phyloP scores from a whole-genome alignment of 345 rosid species.

The Rubroshorea leprosula region DNA sequence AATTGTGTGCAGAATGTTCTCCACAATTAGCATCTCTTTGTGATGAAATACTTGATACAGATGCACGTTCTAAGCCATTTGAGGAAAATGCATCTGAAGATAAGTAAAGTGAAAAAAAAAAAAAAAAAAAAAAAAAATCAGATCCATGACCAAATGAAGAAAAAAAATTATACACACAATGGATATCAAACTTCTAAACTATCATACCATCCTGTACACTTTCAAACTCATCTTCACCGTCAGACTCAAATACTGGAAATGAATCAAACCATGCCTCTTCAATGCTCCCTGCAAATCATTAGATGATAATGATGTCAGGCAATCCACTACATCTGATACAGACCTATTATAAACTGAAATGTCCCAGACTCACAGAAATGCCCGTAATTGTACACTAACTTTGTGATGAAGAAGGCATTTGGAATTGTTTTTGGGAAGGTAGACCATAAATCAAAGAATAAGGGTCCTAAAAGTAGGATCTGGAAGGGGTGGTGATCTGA shows the following conservation, averaged over 20 bases:
- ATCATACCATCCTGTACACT: constrained; percentile 78
- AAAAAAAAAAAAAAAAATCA: constrained; percentile 7
- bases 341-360: background rate
- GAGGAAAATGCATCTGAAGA: constrained; percentile 60
- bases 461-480: background rate
- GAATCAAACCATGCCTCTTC: constrained; percentile 81
- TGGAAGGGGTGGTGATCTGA: background rate
- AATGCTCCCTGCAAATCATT: constrained; percentile 40
- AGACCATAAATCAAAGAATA: background rate
- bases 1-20: constrained; percentile 30
- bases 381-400: background rate
- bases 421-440: background rate
- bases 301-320: constrained; percentile 11
- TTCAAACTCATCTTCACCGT: constrained; percentile 78
- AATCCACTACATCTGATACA: background rate
- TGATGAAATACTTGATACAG: constrained; percentile 42
- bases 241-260: constrained; percentile 59
- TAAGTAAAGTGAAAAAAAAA: background rate
- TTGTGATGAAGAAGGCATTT: background rate
- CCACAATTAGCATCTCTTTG: constrained; percentile 33
- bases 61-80: constrained; percentile 47
- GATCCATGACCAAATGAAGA: background rate
- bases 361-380: background rate
- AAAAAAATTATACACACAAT: background rate
- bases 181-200: constrained; percentile 1